Conservation (phyloP, 2,329 filamentous ascomycete species). For the Colletotrichum destructivum region DNA sequence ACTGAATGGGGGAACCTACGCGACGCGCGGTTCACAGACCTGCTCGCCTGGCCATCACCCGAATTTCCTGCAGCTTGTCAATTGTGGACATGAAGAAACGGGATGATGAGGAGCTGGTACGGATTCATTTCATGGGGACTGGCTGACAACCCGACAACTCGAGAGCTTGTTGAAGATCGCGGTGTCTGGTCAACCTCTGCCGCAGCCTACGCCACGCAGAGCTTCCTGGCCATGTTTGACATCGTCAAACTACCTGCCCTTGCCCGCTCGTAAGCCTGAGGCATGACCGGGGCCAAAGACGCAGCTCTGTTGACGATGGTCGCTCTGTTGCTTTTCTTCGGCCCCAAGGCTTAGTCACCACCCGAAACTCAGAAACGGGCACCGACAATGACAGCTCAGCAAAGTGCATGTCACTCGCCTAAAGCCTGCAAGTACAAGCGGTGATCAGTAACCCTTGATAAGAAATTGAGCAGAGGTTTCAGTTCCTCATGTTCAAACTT, state of each 20-base stretch:
- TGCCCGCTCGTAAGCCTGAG: slow-evolving; percentile 12
- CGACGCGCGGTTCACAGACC: not conserved
- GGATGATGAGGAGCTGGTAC: slow-evolving; percentile 27
- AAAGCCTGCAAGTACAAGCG: not conserved
- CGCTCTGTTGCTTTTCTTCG: not conserved
- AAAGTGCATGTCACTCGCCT: slow-evolving; percentile 10
- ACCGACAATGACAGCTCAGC: not conserved
- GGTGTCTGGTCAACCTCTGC: slow-evolving; percentile 33
- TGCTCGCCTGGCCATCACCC: slow-evolving; percentile 25
- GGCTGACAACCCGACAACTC: not conserved
- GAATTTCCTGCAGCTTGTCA: slow-evolving; percentile 17
- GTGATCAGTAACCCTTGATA: not conserved
- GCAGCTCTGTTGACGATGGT: not conserved
- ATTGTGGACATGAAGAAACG: slow-evolving; percentile 14
- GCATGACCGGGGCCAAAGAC: not conserved
- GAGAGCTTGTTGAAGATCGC: slow-evolving; percentile 28
- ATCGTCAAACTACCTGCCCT: slow-evolving; percentile 26
- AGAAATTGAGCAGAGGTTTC: not conserved
- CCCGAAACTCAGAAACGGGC: too few species aligned
- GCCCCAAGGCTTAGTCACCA: not conserved
- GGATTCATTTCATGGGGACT: slow-evolving; percentile 8
- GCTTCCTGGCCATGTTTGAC: slow-evolving; percentile 16
- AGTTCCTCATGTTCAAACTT: not conserved
- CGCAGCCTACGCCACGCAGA: not conserved
- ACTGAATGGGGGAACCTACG: slow-evolving; percentile 21